phyloP scores from a whole-genome alignment of 2,329 filamentous ascomycete species.

The Lasiodiplodia hormozganensis region DNA sequence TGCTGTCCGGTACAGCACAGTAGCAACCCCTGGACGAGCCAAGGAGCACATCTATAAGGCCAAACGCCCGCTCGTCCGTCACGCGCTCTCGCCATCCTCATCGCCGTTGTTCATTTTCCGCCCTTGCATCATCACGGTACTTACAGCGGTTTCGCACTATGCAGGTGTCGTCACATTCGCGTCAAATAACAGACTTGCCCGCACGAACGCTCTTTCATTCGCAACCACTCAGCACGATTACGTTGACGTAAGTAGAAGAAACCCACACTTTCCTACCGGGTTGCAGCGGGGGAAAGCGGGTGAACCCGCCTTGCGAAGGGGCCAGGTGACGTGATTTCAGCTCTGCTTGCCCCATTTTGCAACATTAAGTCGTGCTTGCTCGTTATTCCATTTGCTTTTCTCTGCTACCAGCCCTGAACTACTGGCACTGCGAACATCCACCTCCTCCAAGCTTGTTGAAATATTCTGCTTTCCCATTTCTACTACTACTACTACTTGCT shows the following conservation, averaged over 20 bases:
- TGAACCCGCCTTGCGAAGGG: background rate
- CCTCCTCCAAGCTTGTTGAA: background rate
- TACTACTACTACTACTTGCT: background rate
- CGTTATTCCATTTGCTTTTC: background rate
- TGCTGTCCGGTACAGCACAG: background rate
- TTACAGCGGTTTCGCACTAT: background rate
- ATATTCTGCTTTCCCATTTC: background rate
- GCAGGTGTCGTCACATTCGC: background rate
- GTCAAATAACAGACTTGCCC: background rate
- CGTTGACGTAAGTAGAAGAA: background rate
- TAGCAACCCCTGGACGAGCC: background rate
- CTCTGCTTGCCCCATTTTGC: slow-evolving; percentile 6
- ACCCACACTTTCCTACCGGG: background rate
- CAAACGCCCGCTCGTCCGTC: background rate
- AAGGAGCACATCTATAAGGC: background rate
- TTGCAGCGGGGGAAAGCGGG: background rate
- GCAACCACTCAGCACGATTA: background rate
- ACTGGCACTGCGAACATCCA: background rate
- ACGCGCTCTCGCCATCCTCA: background rate
- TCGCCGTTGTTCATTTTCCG: background rate
- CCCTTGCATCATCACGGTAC: background rate
- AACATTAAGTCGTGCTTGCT: slow-evolving; percentile 13
- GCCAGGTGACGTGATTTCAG: slow-evolving; percentile 24
- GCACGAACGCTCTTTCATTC: background rate
- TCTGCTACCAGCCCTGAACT: background rate